phyloP scores from a whole-genome alignment of 495 filamentous ascomycete genomes.

The Trichoderma orchidacearum region DNA sequence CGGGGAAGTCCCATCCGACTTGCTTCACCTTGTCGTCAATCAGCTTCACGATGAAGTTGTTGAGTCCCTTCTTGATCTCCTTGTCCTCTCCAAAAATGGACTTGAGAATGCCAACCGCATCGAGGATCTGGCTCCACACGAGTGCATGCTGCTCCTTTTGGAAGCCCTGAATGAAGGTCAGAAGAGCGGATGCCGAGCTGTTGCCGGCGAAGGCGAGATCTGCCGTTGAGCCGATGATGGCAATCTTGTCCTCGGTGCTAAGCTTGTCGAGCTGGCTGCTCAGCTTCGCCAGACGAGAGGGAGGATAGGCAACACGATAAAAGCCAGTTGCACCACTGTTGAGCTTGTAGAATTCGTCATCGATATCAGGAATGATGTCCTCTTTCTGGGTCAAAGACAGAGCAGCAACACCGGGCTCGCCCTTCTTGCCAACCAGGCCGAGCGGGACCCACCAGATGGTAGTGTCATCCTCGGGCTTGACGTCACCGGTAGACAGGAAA shows the following conservation, averaged over 20 bases:
- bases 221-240: constrained; percentile 78
- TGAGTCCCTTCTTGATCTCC: constrained; percentile 44
- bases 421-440: constrained; percentile 50
- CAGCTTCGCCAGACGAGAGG: constrained; percentile 62
- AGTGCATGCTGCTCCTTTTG: constrained; percentile 69
- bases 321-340: constrained; percentile 82
- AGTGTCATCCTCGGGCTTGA: constrained; percentile 67
- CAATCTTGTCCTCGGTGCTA: constrained; percentile 79
- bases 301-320: constrained; percentile 85
- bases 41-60: constrained; percentile 59
- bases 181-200: constrained; percentile 60
- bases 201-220: constrained; percentile 81
- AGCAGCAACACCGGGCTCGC: constrained; percentile 28
- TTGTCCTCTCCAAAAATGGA: constrained; percentile 40
- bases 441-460: constrained; percentile 96
- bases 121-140: constrained; percentile 76
- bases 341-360: constrained; percentile 79
- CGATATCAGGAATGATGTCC: constrained; percentile 56
- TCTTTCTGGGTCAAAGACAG: constrained; percentile 62
- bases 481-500: constrained; percentile 83
- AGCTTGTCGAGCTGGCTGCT: constrained; percentile 59
- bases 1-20: constrained; percentile 71
- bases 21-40: constrained; percentile 56
- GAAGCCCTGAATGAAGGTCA: constrained; percentile 72
- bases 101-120: constrained; percentile 43